Conservation (phyloP, 371 early-diverging fungal genomes). For the Mucor circinelloides region DNA sequence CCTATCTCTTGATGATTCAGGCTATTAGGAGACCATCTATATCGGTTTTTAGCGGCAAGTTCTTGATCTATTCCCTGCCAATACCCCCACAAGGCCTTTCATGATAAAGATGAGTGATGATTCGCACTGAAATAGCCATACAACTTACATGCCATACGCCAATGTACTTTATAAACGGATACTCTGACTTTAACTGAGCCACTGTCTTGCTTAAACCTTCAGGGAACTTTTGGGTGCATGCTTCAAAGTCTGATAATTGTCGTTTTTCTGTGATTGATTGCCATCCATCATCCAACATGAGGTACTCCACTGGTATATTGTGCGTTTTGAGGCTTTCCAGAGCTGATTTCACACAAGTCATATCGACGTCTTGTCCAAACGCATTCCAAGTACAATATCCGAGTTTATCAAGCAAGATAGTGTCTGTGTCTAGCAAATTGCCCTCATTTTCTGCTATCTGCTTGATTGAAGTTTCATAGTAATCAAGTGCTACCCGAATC, state of each 20-base stretch:
- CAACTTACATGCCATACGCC: slow-evolving; percentile 49
- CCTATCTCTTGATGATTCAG: not conserved
- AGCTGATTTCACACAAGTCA: slow-evolving; percentile 14
- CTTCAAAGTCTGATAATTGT: slow-evolving; percentile 28
- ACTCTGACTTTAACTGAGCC: slow-evolving; percentile 10
- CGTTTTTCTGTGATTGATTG: slow-evolving; percentile 3
- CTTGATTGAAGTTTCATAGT: not conserved
- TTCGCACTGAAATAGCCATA: not conserved
- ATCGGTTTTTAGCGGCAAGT: not conserved
- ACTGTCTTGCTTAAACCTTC: slow-evolving; percentile 17
- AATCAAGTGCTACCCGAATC: not conserved
- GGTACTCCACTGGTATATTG: slow-evolving; percentile 31
- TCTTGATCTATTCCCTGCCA: slow-evolving; percentile 39
- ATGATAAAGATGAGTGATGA: not conserved
- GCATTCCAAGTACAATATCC: slow-evolving; percentile 58
- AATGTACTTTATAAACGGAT: slow-evolving; percentile 30
- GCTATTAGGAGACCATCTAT: not conserved
- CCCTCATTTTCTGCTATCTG: not conserved
- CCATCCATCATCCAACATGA: slow-evolving; percentile 59
- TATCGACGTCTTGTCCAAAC: slow-evolving; percentile 24
- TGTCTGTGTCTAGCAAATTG: not conserved
- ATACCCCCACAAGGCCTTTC: slow-evolving; percentile 43
- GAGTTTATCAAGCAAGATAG: slow-evolving; percentile 5
- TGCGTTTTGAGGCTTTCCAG: slow-evolving; percentile 18
- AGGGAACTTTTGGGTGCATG: slow-evolving; percentile 25